These are phyloP conservation scores for Hymenoscyphus fructigenus DNA, from an alignment of 2,329 filamentous ascomycete genomes.

Conservation along the genomic window DNA sequence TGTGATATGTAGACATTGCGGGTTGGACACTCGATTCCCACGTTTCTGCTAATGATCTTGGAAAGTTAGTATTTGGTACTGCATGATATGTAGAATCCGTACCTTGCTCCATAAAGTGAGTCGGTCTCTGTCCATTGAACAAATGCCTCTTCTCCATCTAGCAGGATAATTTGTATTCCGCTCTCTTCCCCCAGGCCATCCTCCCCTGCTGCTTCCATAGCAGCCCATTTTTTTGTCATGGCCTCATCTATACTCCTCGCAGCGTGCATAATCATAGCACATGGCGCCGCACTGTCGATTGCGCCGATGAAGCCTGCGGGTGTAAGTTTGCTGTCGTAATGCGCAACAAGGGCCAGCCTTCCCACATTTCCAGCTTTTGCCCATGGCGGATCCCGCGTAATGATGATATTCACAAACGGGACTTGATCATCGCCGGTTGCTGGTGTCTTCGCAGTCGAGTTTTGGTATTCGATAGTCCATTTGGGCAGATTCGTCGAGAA, in stretches of 20 bases:
- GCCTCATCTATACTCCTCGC: constrained; percentile 78
- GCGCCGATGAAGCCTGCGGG: constrained; percentile 90
- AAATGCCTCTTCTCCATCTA: constrained; percentile 96
- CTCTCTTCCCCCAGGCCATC: constrained; percentile 67
- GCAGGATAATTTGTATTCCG: constrained; percentile 83
- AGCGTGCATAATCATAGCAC: constrained; percentile 87
- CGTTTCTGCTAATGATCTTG: constrained; percentile 69
- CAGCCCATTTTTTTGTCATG: constrained; percentile 77
- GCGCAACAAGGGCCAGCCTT: constrained; percentile 82
- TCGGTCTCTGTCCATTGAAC: constrained; percentile 75
- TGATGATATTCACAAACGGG: constrained; percentile 84
- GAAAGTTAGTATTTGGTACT: constrained; percentile 16
- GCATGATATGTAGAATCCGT: constrained; percentile 28
- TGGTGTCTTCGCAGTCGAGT: constrained; percentile 83
- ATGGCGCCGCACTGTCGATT: constrained; percentile 89
- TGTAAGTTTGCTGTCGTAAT: constrained; percentile 83
- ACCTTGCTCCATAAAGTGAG: constrained; percentile 86
- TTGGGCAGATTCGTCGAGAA: constrained; percentile 71
- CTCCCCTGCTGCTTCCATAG: constrained; percentile 62
- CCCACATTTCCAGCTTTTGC: constrained; percentile 70
- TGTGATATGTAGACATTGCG: constrained; percentile 72
- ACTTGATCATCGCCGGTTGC: constrained; percentile 67
- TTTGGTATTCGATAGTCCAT: constrained; percentile 83
- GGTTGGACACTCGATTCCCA: constrained; percentile 75
- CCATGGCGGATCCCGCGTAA: constrained; percentile 86